A percentile compares a stretch with the other conserved stretches of the same genome.
phyloP scores from a whole-genome alignment of 805 yeast species.

The Scheffersomyces amazonensis region DNA sequence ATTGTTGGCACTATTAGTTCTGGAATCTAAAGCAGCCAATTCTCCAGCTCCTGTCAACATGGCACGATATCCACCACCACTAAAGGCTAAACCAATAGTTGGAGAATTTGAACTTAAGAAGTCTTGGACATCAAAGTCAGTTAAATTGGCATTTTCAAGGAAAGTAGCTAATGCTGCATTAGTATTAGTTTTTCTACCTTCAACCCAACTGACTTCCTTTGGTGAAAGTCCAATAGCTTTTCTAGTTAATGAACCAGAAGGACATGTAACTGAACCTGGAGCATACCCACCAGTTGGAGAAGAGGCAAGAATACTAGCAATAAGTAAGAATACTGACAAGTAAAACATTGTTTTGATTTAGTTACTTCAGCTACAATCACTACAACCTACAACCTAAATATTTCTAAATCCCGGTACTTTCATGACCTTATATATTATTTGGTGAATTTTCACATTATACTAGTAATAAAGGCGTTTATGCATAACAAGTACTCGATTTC shows the following conservation, averaged over 20 bases:
- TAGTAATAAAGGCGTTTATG: no score
- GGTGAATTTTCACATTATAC: no score
- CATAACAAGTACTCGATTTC: no score
- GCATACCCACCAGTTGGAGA: constrained; percentile 58
- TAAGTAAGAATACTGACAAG: no score
- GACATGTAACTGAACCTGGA: constrained; percentile 58
- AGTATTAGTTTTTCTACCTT: constrained; percentile 18
- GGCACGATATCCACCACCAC: constrained; percentile 42
- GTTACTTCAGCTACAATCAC: no score
- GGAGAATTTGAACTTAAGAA: constrained; percentile 16
- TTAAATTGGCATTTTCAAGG: constrained; percentile 29
- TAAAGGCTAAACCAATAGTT: constrained; percentile 32
- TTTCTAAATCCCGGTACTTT: no score
- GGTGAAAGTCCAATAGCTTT: constrained; percentile 42
- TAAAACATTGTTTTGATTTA: no score
- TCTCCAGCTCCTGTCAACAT: constrained; percentile 80
- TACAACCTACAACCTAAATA: no score
- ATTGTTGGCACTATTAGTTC: constrained; percentile 54
- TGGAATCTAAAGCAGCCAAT: constrained; percentile 72
- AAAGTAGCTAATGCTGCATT: constrained; percentile 20
- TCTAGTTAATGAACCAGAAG: constrained; percentile 36
- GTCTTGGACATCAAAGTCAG: constrained; percentile 17
- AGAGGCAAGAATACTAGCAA: constrained; percentile 26
- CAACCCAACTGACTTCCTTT: constrained; percentile 27
- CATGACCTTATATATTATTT: no score